A percentile compares a stretch with the other conserved stretches of the same genome.
Evolutionary conservation across 192 early-diverging fungal species (phyloP).

Genomic region (Coemansia guatemalensis): DNA sequence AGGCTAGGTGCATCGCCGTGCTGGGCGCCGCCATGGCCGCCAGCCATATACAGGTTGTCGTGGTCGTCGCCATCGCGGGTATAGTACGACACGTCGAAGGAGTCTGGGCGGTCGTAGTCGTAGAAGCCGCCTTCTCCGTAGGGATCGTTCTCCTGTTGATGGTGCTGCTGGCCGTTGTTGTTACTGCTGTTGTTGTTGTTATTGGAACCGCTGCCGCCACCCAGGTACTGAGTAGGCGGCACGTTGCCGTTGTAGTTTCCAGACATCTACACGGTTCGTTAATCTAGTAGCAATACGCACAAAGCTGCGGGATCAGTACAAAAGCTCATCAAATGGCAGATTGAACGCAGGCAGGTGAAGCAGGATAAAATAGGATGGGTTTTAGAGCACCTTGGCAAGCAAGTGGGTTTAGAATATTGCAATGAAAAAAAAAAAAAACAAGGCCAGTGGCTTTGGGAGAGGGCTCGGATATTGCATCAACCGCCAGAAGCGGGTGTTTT

Average conservation of each 20-base stretch:
- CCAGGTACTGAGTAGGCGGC: conserved; percentile 54
- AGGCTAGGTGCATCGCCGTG: conserved; percentile 41
- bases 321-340: not conserved
- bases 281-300: not conserved
- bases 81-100: conserved; percentile 60
- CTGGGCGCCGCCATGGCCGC: conserved; percentile 13
- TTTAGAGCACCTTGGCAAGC: not conserved
- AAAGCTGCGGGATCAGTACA: conserved; percentile 7
- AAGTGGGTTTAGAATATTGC: not conserved
- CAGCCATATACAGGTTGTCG: conserved; percentile 47
- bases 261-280: conserved; percentile 26
- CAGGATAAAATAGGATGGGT: not conserved
- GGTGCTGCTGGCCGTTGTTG: conserved; percentile 18
- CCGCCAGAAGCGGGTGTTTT: not conserved
- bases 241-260: conserved; percentile 47
- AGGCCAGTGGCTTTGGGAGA: not conserved
- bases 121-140: conserved; percentile 50
- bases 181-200: not conserved
- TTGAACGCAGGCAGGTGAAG: not conserved
- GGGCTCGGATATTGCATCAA: not conserved
- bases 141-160: conserved; percentile 45
- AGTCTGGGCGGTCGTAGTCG: conserved; percentile 54
- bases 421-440: conserved; percentile 8
- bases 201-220: conserved; percentile 12
- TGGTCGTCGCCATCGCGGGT: conserved; percentile 45